Base-by-base conservation (phyloP, 305 asterid species). In the Coffea humblotiana region DNA sequence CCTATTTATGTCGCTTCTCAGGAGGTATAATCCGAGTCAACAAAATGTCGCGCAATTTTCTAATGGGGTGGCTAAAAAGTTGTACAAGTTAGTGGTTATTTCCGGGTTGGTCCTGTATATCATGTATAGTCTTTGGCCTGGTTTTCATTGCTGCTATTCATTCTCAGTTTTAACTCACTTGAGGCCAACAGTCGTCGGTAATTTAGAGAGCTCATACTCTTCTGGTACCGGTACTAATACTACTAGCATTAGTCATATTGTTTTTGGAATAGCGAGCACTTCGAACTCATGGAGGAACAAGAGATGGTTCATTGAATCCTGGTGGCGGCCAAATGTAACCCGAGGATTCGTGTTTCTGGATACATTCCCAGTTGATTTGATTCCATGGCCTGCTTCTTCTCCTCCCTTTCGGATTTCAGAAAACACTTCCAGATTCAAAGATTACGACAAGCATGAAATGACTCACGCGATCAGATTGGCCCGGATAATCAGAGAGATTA, bases 341-440 rank as follows among this genome's bases (percentile, higher is more conserved):
- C 80, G 82, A 70, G 93, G 90, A n/a, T 84, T 74, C 45, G n/a
- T 88, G 25, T 90, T 87, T 85, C 71, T 90, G 43, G 90, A 88
- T 52, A 81, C 72, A 65, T 8, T 83, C 67, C 89, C 91, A 1
- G 13, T 43, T 51, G 65, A 60, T 88, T 11, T 84, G 89, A 52
- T 87, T 40, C 89, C 90, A 0, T 87, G 90, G 90, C 79, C 88
- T 4, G 32, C 80, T 21, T 66, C 85, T 5, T 76, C 67, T 48
- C 93, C 89, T 45, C 88, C 90, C 8, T 82, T 77, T 64, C 80
- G 87, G 25, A 43, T 90, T 54, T 88, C 88, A 43, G 86, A 82
- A 47, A 88, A 86, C 81, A 86, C 72, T 71, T 81, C 89, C 2
- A 67, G 72, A 16, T 88, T 83, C 63, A 77, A 37, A 19, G 79